A percentile compares a stretch with the other conserved stretches of the same genome.
These are phyloP conservation scores for Pisolithus microcarpus DNA, from an alignment of 768 basidiomycete species.

Conservation along the genomic window DNA sequence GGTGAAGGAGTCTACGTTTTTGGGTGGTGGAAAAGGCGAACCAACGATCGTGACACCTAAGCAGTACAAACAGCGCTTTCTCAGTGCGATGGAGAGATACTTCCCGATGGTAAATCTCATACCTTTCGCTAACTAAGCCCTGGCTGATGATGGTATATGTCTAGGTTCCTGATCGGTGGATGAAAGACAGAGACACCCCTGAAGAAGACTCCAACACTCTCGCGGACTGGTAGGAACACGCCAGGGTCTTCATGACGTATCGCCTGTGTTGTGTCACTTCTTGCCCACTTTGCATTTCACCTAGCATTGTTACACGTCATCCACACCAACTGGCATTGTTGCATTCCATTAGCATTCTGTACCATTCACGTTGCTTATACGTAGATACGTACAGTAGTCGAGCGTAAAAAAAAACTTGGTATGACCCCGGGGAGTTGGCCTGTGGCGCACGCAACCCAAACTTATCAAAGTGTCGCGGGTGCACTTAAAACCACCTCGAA, in stretches of 20 bases:
- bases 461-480: neutral
- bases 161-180: slow-evolving; percentile 85
- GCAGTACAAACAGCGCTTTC: slow-evolving; percentile 84
- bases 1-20: slow-evolving; percentile 92
- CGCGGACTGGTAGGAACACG: slow-evolving; percentile 43
- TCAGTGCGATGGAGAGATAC: slow-evolving; percentile 85
- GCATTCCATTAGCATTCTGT: neutral
- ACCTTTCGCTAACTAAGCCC: neutral
- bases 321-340: neutral
- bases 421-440: too few species aligned
- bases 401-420: too few species aligned
- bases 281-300: neutral
- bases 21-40: slow-evolving; percentile 80
- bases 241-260: neutral
- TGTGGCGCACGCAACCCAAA: neutral
- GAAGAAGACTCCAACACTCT: slow-evolving; percentile 63
- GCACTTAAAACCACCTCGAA: neutral
- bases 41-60: slow-evolving; percentile 96
- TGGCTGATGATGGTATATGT: neutral
- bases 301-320: neutral
- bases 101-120: slow-evolving; percentile 62
- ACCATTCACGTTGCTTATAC: too few species aligned
- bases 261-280: neutral
- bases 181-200: slow-evolving; percentile 74
- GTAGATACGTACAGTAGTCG: too few species aligned